Evolutionary conservation across 257 asterid genomes (phyloP), one percentile per base, ranked within the genome.

Genomic region (Oldenlandia corymbosa): DNA sequence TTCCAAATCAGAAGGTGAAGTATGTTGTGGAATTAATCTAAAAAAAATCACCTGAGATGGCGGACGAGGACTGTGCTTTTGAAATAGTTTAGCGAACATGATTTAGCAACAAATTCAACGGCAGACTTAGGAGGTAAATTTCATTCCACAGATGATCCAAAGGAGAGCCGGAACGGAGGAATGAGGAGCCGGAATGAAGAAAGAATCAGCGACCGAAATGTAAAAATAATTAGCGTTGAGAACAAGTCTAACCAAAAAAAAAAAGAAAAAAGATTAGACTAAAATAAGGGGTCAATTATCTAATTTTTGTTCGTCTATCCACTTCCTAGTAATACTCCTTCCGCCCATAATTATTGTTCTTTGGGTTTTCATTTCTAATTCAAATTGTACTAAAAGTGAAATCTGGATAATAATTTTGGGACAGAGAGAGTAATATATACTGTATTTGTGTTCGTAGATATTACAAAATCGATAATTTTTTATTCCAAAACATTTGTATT

Each of bases 11-110:
- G 60, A 30, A 27, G 34, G 51, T 58, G 62, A 23, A 30, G 64
- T 52, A 24, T n/a, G 31, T 39, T 16, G 36, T 21, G 1, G 37
- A 51, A 68, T 41, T 17, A 62, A 72, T 65, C 45, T 10, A n/a
- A n/a, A n/a, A n/a, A n/a, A 52, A 62, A 66, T 47, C 74, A 89
- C 97, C 97, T 70, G 80, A 67, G 83, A 61, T 11, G 78, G 52
- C 24, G 79, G 76, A 41, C 75, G 45, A 62, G 69, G 79, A 27
- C 53, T 36, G 75, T 80, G 71, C 55, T 76, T 84, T 2, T 70
- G 82, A 65, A 83, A 81, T 45, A 84, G 73, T 68, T 89, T 89
- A 7, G 85, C 74, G 36, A 78, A 72, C 95, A 88, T 82, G 16
- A 18, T 67, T 52, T 5, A n/a, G 0, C 14, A 3, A 11, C 17